phyloP scores from a whole-genome alignment of 768 basidiomycete genomes.

The Plicaturopsis crispa region DNA sequence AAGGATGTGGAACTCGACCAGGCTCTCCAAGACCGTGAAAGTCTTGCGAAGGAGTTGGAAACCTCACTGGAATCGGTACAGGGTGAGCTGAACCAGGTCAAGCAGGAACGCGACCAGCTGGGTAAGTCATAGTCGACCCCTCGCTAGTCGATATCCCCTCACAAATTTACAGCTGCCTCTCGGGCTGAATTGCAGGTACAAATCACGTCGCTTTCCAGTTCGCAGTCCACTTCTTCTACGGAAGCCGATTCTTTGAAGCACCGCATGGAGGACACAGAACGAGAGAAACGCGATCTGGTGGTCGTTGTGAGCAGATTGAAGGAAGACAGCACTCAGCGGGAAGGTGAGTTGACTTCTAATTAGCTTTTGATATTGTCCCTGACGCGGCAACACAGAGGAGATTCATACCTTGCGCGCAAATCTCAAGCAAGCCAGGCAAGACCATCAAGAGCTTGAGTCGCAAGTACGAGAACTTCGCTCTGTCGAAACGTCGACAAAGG shows the following conservation, averaged over 20 bases:
- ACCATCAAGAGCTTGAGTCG: slow-evolving; percentile 58
- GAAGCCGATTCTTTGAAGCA: slow-evolving; percentile 53
- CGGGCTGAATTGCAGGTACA: slow-evolving; percentile 44
- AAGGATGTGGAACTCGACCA: slow-evolving; percentile 84
- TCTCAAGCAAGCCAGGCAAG: slow-evolving; percentile 70
- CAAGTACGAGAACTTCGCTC: slow-evolving; percentile 70
- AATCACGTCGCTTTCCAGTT: slow-evolving; percentile 45
- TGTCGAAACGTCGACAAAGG: slow-evolving; percentile 70
- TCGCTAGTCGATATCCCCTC: slow-evolving; percentile 11
- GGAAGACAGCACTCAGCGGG: slow-evolving; percentile 64
- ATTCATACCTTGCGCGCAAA: slow-evolving; percentile 58
- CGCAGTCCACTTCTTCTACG: slow-evolving; percentile 54
- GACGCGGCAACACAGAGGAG: slow-evolving; percentile 47
- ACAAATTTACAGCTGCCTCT: slow-evolving; percentile 30
- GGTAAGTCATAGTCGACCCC: slow-evolving; percentile 31
- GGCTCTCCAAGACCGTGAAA: slow-evolving; percentile 73
- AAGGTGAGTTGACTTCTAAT: slow-evolving; percentile 42
- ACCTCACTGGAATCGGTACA: slow-evolving; percentile 40
- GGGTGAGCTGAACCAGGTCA: slow-evolving; percentile 46
- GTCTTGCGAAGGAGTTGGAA: slow-evolving; percentile 49
- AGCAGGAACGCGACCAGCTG: slow-evolving; percentile 59
- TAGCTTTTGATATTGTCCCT: slow-evolving; percentile 1
- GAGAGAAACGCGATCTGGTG: slow-evolving; percentile 87
- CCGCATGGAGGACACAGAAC: slow-evolving; percentile 67
- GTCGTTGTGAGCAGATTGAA: slow-evolving; percentile 78